Conservation (phyloP, 225 moss, liverwort and hornwort species). For the Pseudisothecium myosuroides region DNA sequence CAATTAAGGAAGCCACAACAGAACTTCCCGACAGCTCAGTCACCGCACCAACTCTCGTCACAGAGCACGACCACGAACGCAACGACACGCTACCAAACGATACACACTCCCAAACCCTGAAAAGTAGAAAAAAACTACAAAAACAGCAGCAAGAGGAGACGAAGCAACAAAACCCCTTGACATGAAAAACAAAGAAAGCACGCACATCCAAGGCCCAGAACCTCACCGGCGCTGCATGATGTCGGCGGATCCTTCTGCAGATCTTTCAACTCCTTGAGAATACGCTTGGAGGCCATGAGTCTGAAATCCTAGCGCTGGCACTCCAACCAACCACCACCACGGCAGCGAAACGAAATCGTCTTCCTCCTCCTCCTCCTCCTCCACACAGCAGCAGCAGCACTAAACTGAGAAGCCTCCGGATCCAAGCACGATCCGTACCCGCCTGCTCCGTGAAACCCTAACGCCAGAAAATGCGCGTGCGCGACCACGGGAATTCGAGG, state of each 20-base stretch:
- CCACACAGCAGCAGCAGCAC: neutral
- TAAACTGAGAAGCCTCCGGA: neutral
- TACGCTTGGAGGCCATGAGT: conserved; percentile 89
- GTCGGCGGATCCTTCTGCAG: conserved; percentile 98
- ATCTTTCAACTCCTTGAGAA: conserved; percentile 99
- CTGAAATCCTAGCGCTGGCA: neutral
- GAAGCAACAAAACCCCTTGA: neutral
- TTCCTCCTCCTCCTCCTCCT: neutral
- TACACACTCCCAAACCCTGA: neutral
- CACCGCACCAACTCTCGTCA: neutral
- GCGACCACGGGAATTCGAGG: neutral
- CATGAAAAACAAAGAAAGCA: neutral
- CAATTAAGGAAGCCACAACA: neutral
- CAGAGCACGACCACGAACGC: neutral
- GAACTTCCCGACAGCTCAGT: neutral
- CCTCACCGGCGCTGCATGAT: conserved; percentile 83
- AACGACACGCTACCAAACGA: neutral
- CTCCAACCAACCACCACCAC: neutral
- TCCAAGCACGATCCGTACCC: neutral
- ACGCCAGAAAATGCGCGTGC: neutral
- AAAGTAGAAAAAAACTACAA: neutral
- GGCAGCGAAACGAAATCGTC: neutral
- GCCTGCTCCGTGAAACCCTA: conserved; percentile 1
- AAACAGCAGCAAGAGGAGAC: neutral
- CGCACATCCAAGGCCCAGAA: neutral